Conservation (phyloP, 2,329 filamentous ascomycete genomes). For the Chaetomium sp. region DNA sequence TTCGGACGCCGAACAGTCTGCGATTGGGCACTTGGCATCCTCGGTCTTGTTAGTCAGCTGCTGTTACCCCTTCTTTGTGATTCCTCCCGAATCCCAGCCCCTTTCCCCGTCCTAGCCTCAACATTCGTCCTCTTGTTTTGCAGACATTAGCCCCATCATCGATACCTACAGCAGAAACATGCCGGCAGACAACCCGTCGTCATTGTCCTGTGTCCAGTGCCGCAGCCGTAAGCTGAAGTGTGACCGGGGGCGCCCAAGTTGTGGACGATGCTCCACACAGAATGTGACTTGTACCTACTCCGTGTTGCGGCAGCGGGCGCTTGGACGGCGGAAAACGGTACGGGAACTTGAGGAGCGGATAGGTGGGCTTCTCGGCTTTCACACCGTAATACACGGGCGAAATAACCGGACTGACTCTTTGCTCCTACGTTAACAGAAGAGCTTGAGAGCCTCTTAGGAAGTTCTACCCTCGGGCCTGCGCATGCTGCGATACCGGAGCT, state of each 20-base stretch:
- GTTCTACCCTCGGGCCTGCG: not conserved
- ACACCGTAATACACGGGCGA: not conserved
- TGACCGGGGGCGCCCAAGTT: constrained; percentile 1
- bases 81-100: not conserved
- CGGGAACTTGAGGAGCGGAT: constrained; percentile 13
- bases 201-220: constrained; percentile 9
- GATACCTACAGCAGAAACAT: not conserved
- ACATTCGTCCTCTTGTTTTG: no score
- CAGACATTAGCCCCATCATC: not conserved
- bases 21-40: not conserved
- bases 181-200: not conserved
- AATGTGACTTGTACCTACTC: constrained; percentile 8
- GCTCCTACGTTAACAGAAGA: not conserved
- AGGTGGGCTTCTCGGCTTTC: not conserved
- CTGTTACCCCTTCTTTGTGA: not conserved
- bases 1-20: not conserved
- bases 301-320: not conserved
- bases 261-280: constrained; percentile 1
- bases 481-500: not conserved
- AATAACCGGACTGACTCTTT: not conserved
- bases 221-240: constrained; percentile 9
- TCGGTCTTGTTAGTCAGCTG: not conserved
- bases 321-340: constrained; percentile 11
- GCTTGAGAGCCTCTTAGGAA: not conserved
- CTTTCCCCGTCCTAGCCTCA: not conserved